A percentile compares a stretch with the other conserved stretches of the same genome.
phyloP scores from a whole-genome alignment of 75 land plant genomes.

The Sequoia sempervirens region DNA sequence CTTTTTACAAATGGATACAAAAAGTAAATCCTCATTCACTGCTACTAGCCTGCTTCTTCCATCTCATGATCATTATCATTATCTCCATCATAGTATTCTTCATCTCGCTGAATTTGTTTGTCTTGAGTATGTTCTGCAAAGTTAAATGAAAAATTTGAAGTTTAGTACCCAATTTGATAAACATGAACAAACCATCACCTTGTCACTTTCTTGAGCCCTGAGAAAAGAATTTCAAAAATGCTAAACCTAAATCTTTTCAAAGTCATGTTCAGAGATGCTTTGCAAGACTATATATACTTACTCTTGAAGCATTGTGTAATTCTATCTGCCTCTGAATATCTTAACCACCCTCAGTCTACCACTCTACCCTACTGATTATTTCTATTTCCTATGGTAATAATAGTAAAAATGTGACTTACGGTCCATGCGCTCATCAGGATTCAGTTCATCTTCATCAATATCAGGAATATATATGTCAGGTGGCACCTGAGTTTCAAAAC shows the following conservation, averaged over 20 bases:
- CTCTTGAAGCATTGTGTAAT: not conserved
- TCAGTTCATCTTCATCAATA: slow-evolving; percentile 86
- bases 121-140: slow-evolving; percentile 84
- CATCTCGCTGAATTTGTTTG: slow-evolving; percentile 92
- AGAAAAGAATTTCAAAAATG: not conserved
- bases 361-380: not conserved
- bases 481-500: slow-evolving; percentile 65
- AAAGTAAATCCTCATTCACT: not conserved
- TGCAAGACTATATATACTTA: not conserved
- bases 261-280: not conserved
- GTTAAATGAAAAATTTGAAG: not conserved
- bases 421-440: slow-evolving; percentile 87
- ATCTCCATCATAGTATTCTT: slow-evolving; percentile 94
- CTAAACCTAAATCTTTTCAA: not conserved
- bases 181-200: not conserved
- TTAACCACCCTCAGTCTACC: not conserved
- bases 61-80: slow-evolving; percentile 85
- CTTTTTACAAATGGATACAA: not conserved
- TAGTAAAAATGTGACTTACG: slow-evolving; percentile 57
- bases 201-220: not conserved
- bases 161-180: not conserved
- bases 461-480: slow-evolving; percentile 98
- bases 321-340: not conserved
- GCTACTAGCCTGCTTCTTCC: slow-evolving; percentile 33
- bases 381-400: not conserved